Evolutionary conservation across 2,329 filamentous ascomycete genomes (phyloP), one percentile per base, ranked within the genome.

Genomic region (Didymosphaeria variabile): DNA sequence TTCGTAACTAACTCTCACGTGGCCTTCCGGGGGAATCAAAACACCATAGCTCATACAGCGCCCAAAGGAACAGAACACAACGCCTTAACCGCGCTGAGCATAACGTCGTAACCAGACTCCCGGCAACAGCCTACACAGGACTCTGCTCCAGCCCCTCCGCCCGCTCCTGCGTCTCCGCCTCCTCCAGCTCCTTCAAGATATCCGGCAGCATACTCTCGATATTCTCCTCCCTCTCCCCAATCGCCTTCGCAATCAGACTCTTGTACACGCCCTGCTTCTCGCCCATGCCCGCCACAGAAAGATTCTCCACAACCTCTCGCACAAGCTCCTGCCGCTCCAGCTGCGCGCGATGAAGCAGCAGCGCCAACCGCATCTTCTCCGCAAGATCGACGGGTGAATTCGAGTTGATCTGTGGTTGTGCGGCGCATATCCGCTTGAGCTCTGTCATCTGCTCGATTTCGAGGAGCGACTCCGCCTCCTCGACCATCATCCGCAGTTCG

Each of bases 241-340:
- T 81, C 61, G 91, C 92, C 61, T 86, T 86, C 61, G 86, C 87
- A 34, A 93, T 86, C 32, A 93, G 82, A 58, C 85, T 85, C 63
- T 90, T 85, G 76, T 94, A 94, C 74, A 89, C 88, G 67, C 89
- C 89, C 66, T 91, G 91, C 73, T 89, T 88, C 75, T 92, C 90
- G 38, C 89, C 88, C 40, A 90, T 88, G 45, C 91, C 91, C 12
- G 91, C 88, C 64, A 88, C 85, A 47, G 86, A 87, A 49, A 92
- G 81, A 13, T 89, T 89, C 54, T 88, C 84, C 44, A 91, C 87
- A 64, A 93, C 92, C 62, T 91, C 88, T 15, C 79, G 77, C 67
- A 93, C 90, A 3, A 89, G 84, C 45, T 83, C 79, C 52, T 85
- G 83, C 69, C 91, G 87, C 69, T 90, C 87, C 4, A 80, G 75